Conservation (phyloP, 352 stramenopile genomes). For the Phytophthora europaea region DNA sequence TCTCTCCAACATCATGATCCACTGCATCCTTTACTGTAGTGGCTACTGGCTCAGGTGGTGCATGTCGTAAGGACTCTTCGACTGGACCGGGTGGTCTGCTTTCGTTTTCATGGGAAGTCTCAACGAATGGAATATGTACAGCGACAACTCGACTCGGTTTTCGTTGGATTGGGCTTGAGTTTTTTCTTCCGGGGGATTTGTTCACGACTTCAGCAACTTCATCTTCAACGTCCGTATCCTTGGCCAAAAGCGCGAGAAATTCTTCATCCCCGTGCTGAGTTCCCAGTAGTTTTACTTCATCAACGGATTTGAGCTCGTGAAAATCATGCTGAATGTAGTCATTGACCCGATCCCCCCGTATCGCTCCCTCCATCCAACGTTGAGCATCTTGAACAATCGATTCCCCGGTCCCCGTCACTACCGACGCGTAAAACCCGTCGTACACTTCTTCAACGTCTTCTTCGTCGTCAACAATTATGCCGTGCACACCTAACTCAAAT, state of each 20-base stretch:
- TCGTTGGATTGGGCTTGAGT: conserved; percentile 43
- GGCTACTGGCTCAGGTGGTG: neutral
- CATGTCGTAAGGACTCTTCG: conserved; percentile 16
- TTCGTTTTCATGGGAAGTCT: conserved; percentile 1
- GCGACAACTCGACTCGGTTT: conserved; percentile 39
- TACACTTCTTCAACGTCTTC: conserved; percentile 73
- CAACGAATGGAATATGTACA: conserved; percentile 3
- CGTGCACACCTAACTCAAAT: conserved; percentile 63
- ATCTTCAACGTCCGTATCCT: conserved; percentile 39
- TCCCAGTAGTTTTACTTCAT: conserved; percentile 61
- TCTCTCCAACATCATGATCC: conserved; percentile 9
- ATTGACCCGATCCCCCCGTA: conserved; percentile 46
- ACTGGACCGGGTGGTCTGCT: conserved; percentile 12
- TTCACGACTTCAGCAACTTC: conserved; percentile 10
- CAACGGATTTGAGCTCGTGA: conserved; percentile 63
- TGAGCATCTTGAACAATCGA: conserved; percentile 76
- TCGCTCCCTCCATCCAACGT: conserved; percentile 66
- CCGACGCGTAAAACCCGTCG: conserved; percentile 66
- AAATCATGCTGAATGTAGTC: conserved; percentile 78
- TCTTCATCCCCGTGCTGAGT: conserved; percentile 63
- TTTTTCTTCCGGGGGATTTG: conserved; percentile 18
- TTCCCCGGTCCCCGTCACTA: conserved; percentile 62
- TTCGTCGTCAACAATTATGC: conserved; percentile 68
- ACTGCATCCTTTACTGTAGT: conserved; percentile 8
- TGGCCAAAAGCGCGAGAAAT: conserved; percentile 64